phyloP scores from a whole-genome alignment of 257 asterid genomes.

The Solanum pimpinellifolium region DNA sequence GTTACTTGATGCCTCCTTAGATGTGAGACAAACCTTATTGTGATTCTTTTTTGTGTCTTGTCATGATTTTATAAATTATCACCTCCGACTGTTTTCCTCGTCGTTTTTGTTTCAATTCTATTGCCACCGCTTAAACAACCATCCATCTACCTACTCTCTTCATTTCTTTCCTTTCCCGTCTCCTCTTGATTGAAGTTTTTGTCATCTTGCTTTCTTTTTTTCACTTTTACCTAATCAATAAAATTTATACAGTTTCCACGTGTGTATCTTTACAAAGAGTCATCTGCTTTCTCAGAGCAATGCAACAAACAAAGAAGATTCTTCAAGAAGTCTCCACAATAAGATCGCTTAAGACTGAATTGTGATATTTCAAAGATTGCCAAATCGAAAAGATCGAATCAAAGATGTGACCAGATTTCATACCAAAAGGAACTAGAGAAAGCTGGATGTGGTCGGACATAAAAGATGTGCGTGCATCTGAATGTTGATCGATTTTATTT shows the following conservation, averaged over 20 bases:
- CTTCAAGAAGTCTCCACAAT: background rate
- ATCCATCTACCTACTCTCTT: background rate
- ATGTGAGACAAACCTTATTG: background rate
- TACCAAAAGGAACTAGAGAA: background rate
- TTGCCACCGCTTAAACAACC: background rate
- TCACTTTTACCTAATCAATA: background rate
- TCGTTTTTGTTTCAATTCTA: background rate
- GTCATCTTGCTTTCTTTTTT: background rate
- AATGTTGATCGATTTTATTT: background rate
- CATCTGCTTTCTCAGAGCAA: background rate
- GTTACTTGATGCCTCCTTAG: background rate
- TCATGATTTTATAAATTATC: background rate
- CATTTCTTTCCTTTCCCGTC: background rate
- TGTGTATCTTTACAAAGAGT: background rate
- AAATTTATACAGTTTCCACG: background rate
- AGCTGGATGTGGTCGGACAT: background rate
- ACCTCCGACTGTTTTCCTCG: background rate
- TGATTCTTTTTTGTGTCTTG: background rate
- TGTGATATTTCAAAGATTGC: background rate
- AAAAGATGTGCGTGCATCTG: background rate
- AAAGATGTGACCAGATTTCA: background rate
- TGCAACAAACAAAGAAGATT: background rate
- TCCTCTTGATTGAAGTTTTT: background rate
- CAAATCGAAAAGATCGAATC: background rate
- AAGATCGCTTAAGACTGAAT: background rate